Base-by-base conservation (phyloP, 2,329 filamentous ascomycete species). In the Sordariomycetes sp. region DNA sequence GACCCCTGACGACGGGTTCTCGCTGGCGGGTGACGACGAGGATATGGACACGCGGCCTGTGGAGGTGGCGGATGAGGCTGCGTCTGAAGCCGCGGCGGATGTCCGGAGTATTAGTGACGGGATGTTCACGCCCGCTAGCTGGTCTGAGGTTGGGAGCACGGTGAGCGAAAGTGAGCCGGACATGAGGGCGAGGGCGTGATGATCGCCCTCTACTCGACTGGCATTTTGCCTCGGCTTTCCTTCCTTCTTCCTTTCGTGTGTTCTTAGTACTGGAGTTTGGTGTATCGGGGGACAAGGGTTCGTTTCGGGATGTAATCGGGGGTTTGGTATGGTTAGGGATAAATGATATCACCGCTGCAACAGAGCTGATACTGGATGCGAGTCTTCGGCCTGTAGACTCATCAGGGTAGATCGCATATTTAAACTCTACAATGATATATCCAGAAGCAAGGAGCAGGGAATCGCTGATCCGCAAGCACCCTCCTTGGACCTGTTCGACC, bases 81-180 rank as follows among this genome's bases (percentile, higher is more conserved):
- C 7, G 11, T 34, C 48, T 8, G 53, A 53, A 28, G 54, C 18
- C 14, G 54, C 18, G 25, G 48, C 40, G 14, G 48, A 43, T 40
- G 59, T 60, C 50, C 57, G 46, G 58, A 62, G 59, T 18, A 57
- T 59, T 11, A 60, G 55, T 37, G 61, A 58, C 35, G 81, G 80
- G 34, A 78, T 85, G 64, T 69, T 75, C 58, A 87, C 83, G 0
- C 83, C 83, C 0, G 76, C 77, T 1, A 84, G 79, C 68, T 87
- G 83, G 83, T 83, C 80, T 7, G 83, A 87, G 65, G 77, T 87
- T 16, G 83, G 81, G 60, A 86, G 83, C 61, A 77, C 82, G 14
- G 71, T 85, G 28, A 85, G 82, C 65, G 80, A 83, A 66, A 79
- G 70, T 62, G 79, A 82, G 28, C 48, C 48, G 25, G 34, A 46